Evolutionary conservation across 2,329 filamentous ascomycete species (phyloP).

Genomic region (Exophiala mesophila): DNA sequence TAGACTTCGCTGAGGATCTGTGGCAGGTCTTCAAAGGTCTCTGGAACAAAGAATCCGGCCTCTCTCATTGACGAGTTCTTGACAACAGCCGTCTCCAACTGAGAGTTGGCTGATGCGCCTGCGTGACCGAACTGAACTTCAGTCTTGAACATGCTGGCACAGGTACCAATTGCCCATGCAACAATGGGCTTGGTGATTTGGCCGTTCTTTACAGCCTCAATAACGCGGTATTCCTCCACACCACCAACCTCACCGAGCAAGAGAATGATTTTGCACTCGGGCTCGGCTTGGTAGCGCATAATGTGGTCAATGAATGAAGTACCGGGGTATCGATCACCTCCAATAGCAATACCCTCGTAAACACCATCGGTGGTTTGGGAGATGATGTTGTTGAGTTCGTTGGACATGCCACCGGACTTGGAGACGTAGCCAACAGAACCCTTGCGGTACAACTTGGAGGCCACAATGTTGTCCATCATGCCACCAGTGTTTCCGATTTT

Average conservation of each 20-base stretch:
- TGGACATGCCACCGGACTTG: constrained; percentile 99
- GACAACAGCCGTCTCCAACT: constrained; percentile 90
- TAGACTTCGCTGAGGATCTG: constrained; percentile 72
- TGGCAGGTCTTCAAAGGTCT: constrained; percentile 96
- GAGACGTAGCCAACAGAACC: constrained; percentile 98
- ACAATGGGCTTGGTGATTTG: constrained; percentile 97
- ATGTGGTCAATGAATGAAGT: constrained; percentile 99
- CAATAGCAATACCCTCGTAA: constrained; percentile 98
- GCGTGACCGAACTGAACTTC: constrained; percentile 99
- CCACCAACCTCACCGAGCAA: constrained; percentile 97
- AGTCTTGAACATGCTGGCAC: constrained; percentile 99
- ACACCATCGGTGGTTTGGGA: constrained; percentile 95
- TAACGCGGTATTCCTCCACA: constrained; percentile 99
- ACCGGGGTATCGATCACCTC: constrained; percentile 96
- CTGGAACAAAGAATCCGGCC: constrained; percentile 87
- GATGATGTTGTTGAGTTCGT: constrained; percentile 99
- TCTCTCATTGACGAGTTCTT: constrained; percentile 98
- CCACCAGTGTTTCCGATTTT: constrained; percentile 99
- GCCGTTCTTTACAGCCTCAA: constrained; percentile 93
- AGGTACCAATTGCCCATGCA: constrained; percentile 98
- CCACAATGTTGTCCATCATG: constrained; percentile 99
- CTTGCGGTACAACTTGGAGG: constrained; percentile 99
- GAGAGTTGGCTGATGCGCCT: constrained; percentile 97
- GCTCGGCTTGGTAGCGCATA: constrained; percentile 92
- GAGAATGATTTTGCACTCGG: constrained; percentile 94